Evolutionary conservation across 2,329 filamentous ascomycete genomes (phyloP).

Genomic region (Juglanconis sp.): DNA sequence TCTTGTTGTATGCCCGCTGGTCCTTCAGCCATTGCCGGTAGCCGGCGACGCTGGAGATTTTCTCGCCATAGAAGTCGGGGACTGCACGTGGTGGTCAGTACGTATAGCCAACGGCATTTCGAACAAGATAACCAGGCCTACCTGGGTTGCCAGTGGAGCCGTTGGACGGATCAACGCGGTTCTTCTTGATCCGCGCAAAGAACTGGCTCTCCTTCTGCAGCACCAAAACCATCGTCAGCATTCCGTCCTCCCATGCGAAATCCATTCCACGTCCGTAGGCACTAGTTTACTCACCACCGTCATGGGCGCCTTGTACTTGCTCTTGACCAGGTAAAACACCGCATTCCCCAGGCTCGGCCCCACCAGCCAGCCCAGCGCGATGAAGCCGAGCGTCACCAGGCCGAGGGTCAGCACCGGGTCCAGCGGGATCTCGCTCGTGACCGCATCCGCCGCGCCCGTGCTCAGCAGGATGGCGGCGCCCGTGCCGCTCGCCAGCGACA

Average conservation of each 20-base stretch:
- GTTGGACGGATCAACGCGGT: conserved; percentile 84
- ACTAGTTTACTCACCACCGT: conserved; percentile 51
- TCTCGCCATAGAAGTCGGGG: conserved; percentile 97
- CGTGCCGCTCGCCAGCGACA: conserved; percentile 59
- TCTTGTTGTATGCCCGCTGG: conserved; percentile 94
- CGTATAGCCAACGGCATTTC: background rate
- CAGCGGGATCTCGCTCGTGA: conserved; percentile 70
- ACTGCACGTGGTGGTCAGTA: conserved; percentile 42
- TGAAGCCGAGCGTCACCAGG: conserved; percentile 71
- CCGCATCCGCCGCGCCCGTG: conserved; percentile 67
- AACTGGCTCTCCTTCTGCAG: conserved; percentile 86
- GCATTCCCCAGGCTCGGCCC: conserved; percentile 80
- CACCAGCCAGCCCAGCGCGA: conserved; percentile 81
- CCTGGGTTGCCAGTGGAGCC: conserved; percentile 87
- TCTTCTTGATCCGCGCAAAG: conserved; percentile 85
- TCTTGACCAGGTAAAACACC: conserved; percentile 74
- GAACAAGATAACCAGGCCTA: conserved; percentile 26
- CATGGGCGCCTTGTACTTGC: conserved; percentile 69
- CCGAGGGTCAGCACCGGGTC: conserved; percentile 87
- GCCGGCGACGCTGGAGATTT: conserved; percentile 87
- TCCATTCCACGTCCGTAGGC: too few relatives aligned
- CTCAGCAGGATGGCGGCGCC: conserved; percentile 65
- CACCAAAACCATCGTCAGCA: background rate
- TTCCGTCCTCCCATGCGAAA: background rate
- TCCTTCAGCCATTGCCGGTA: conserved; percentile 97